Evolutionary conservation across 345 rosid genomes (phyloP).

Genomic region (Erodium maritimum): DNA sequence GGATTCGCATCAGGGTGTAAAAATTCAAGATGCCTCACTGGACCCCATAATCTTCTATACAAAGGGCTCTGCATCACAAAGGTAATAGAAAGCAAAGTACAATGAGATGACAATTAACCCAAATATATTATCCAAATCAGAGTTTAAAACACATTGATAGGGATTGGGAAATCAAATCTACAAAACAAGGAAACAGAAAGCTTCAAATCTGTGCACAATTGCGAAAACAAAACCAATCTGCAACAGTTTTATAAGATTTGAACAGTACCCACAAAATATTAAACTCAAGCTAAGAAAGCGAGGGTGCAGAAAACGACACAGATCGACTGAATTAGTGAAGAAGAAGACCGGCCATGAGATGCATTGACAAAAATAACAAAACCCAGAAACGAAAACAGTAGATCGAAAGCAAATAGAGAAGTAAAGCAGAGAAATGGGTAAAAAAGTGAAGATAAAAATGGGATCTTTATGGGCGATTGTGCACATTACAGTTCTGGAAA

Average conservation of each 20-base stretch:
- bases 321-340: no score
- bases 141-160: not conserved
- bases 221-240: not conserved
- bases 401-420: not conserved
- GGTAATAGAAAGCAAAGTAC: slow-evolving; percentile 1
- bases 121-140: slow-evolving; percentile 1
- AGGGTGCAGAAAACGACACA: not conserved
- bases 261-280: not conserved
- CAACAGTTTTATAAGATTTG: not conserved
- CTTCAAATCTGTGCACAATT: not conserved
- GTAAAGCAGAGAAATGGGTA: not conserved
- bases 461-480: slow-evolving; percentile 10
- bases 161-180: slow-evolving; percentile 9
- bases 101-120: not conserved
- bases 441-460: slow-evolving; percentile 4
- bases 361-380: not conserved
- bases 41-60: slow-evolving; percentile 84
- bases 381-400: not conserved
- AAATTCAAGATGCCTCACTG: slow-evolving; percentile 53
- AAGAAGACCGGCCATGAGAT: not conserved
- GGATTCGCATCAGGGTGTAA: slow-evolving; percentile 81
- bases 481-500: slow-evolving; percentile 35
- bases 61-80: slow-evolving; percentile 45
- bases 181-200: slow-evolving; percentile 2
- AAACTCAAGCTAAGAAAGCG: not conserved